phyloP scores from a whole-genome alignment of 2,329 filamentous ascomycete species.

The Fusarium euwallaceae region DNA sequence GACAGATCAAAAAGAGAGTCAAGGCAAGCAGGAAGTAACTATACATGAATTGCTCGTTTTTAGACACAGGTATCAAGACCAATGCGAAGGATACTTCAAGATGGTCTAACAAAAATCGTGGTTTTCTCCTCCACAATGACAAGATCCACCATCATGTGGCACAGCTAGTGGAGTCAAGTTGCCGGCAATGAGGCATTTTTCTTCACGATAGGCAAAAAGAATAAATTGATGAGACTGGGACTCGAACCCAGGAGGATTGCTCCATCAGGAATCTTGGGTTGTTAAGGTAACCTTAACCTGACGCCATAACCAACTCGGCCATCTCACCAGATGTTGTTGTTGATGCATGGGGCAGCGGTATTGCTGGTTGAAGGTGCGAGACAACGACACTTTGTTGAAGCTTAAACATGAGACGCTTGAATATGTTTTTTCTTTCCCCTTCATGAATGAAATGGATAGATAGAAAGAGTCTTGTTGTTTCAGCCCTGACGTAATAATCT shows the following conservation, averaged over 20 bases:
- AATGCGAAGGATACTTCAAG: background rate
- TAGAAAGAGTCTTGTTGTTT: background rate
- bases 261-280: background rate
- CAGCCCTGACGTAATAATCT: background rate
- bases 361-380: background rate
- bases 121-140: background rate
- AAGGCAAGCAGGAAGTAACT: background rate
- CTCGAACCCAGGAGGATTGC: constrained; percentile 1
- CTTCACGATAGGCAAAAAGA: background rate
- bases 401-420: background rate
- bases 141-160: background rate
- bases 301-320: constrained; percentile 1
- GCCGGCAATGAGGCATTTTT: background rate
- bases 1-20: background rate
- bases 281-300: constrained; percentile 1
- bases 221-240: background rate
- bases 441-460: background rate
- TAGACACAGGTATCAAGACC: background rate
- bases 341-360: background rate
- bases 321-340: background rate
- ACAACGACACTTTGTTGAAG: background rate
- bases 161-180: background rate
- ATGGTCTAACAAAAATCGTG: background rate
- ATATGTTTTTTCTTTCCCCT: background rate
- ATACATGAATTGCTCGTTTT: background rate